These are phyloP conservation scores for Plasmopara viticola DNA, from an alignment of 352 stramenopile species.

Conservation along the genomic window DNA sequence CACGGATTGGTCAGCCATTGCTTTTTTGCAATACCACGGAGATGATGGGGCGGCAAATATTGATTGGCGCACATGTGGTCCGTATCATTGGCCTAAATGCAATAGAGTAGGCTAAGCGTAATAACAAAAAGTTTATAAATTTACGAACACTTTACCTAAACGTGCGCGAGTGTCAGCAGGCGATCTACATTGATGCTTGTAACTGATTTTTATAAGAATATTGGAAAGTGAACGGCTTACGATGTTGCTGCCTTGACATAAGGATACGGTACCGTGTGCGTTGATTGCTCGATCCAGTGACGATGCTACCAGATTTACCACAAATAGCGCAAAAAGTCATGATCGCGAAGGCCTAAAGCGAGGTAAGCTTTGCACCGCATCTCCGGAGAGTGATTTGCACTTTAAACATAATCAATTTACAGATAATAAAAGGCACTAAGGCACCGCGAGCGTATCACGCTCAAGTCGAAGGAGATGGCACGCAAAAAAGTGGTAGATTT, in stretches of 20 bases:
- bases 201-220: not conserved
- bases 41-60: too few species aligned
- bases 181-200: slow-evolving; percentile 61
- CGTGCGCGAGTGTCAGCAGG: slow-evolving; percentile 33
- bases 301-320: slow-evolving; percentile 24
- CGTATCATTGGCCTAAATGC: too few species aligned
- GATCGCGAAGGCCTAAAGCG: slow-evolving; percentile 46
- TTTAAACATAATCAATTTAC: slow-evolving; percentile 20
- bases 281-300: slow-evolving; percentile 59
- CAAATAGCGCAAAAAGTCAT: slow-evolving; percentile 22
- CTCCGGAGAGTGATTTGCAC: slow-evolving; percentile 33
- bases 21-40: not conserved
- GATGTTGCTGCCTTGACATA: slow-evolving; percentile 26
- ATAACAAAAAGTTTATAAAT: slow-evolving; percentile 34
- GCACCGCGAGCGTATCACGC: slow-evolving; percentile 68
- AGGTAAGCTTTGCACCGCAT: slow-evolving; percentile 51
- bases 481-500: slow-evolving; percentile 24
- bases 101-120: not conserved
- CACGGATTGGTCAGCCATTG: slow-evolving; percentile 32
- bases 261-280: slow-evolving; percentile 55
- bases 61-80: too few species aligned
- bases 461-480: slow-evolving; percentile 70
- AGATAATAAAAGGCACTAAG: slow-evolving; percentile 28
- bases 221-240: not conserved
- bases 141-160: slow-evolving; percentile 56